Evolutionary conservation across 2,329 filamentous ascomycete genomes (phyloP), one percentile per base, ranked within the genome.

Genomic region (Endocalyx cinctus): DNA sequence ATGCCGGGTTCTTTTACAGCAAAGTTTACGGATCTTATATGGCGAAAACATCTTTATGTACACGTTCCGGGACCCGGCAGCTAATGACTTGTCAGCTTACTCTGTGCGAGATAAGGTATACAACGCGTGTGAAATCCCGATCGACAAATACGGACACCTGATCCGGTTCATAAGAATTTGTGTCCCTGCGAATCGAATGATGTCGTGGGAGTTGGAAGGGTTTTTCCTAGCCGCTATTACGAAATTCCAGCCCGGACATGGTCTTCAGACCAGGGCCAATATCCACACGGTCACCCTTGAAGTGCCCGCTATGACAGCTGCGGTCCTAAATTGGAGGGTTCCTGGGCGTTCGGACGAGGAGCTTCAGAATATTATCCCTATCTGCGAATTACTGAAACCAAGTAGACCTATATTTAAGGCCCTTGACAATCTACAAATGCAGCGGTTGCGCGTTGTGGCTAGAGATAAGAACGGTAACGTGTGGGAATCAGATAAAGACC

Each of bases 21-120:
- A 72, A 46, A 64, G 61, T 2, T 41, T 57, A 2, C 45, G 45
- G 2, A 47, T 73, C 5, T 54, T 76, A 1, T 76, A 70, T 36
- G 63, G 66, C 3, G 54, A 62, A 17, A 75, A 75, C 31, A 56
- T 32, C 0, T 75, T 75, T 38, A 41, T 56, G 2, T 74, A 75
- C 39, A 50, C 58, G 6, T 48, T 73, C 10, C 60, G 69, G 2
- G 67, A 73, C 38, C 48, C 49, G 2, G 4, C 13, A 8, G 19
- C 29, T 10, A 22, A 35, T 35, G 11, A 42, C 30, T 6, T 13
- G 4, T 33, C 33, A 7, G 49, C 45, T 17, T 5, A 17, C 8
- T 14, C 4, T 2, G 38, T 50, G 4, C 16, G 41, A n/a, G 19
- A 36, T 2, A 44, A 42, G 31, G 59, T 67, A 16, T 50, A 60